These are phyloP conservation scores for Fraxinus paxiana DNA, from an alignment of 305 asterid genomes.

Conservation along the genomic window DNA sequence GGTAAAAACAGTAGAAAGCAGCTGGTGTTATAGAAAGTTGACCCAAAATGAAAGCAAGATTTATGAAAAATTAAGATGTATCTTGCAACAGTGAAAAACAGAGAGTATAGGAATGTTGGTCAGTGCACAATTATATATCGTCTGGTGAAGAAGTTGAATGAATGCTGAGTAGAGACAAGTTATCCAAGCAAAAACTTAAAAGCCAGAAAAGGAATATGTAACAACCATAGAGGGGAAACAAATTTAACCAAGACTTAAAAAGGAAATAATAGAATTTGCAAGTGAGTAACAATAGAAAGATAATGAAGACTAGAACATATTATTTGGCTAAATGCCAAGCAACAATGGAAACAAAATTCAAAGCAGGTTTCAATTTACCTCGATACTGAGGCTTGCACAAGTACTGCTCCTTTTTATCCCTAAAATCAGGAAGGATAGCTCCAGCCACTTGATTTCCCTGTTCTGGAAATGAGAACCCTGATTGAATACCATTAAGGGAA, in stretches of 20 bases:
- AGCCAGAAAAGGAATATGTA: background rate
- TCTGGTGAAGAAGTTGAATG: background rate
- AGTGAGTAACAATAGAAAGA: background rate
- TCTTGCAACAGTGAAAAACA: background rate
- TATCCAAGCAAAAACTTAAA: background rate
- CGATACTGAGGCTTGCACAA: constrained; percentile 52
- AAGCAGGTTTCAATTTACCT: constrained; percentile 42
- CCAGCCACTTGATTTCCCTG: constrained; percentile 51
- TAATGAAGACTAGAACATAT: background rate
- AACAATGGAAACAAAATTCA: background rate
- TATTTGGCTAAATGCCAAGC: background rate
- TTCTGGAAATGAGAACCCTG: constrained; percentile 51
- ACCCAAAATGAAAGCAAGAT: background rate
- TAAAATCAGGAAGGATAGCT: constrained; percentile 42
- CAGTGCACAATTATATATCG: background rate
- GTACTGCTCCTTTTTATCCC: constrained; percentile 58
- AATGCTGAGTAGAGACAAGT: background rate
- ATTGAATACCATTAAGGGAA: constrained; percentile 50
- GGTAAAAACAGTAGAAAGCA: background rate
- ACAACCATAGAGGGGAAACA: background rate
- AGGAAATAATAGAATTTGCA: background rate
- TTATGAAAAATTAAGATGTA: background rate
- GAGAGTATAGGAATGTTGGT: background rate
- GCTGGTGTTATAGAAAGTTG: background rate
- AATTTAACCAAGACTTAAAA: background rate